Percentiles rank a stretch among this genome's conserved stretches.
Conservation (phyloP, 1,139 yeast species). For the Spathaspora sp. region DNA sequence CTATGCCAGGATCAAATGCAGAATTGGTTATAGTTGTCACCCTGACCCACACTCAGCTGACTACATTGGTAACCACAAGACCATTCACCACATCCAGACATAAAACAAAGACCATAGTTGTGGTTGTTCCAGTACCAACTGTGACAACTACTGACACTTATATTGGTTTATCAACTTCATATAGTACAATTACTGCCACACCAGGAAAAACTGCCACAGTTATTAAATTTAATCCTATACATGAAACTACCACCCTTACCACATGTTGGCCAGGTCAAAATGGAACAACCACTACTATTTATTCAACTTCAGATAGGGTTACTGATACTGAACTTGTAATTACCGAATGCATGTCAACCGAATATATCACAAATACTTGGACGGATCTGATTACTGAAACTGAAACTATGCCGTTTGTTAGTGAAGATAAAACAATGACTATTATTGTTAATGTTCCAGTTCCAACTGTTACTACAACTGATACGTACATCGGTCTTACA, state of each 20-base stretch:
- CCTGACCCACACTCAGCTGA: too few relatives aligned
- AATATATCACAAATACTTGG: neutral
- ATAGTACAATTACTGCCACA: conserved; percentile 8
- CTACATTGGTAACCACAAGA: conserved; percentile 6
- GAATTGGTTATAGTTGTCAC: too few relatives aligned
- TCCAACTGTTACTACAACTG: too few relatives aligned
- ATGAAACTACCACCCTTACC: conserved; percentile 9
- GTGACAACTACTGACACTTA: conserved; percentile 18
- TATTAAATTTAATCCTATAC: conserved; percentile 15
- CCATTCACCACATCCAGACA: conserved; percentile 7
- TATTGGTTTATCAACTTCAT: conserved; percentile 11
- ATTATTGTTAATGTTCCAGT: too few relatives aligned
- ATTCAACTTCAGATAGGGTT: neutral
- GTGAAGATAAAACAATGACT: too few relatives aligned
- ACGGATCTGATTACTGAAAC: too few relatives aligned
- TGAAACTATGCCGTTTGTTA: too few relatives aligned
- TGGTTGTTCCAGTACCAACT: conserved; percentile 19
- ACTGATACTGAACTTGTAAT: neutral
- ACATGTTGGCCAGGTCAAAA: neutral
- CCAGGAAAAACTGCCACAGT: conserved; percentile 18
- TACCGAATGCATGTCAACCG: neutral
- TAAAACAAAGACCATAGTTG: conserved; percentile 15
- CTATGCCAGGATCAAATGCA: too few relatives aligned
- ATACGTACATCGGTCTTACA: too few relatives aligned
- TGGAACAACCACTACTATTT: neutral